Percentiles rank a stretch among this genome's conserved stretches.
Conservation (phyloP, 2,329 filamentous ascomycete species). For the Calonectria crousiana region DNA sequence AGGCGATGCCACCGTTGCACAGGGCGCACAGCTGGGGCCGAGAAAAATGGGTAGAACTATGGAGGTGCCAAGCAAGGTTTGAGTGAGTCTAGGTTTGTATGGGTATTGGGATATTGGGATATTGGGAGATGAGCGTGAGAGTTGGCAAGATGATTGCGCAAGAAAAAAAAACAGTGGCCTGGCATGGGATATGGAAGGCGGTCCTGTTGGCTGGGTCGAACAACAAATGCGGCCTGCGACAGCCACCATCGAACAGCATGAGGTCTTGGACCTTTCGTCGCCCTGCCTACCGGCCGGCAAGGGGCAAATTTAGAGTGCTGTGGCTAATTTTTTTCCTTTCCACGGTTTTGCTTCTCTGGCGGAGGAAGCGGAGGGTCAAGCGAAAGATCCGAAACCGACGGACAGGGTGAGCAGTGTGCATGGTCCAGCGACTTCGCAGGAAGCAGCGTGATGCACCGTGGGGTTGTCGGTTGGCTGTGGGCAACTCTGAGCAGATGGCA, state of each 20-base stretch:
- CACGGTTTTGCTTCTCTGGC: neutral
- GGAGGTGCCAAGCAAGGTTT: neutral
- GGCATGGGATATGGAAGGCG: neutral
- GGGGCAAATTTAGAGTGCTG: neutral
- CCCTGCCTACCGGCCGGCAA: constrained; percentile 16
- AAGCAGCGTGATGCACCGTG: constrained; percentile 33
- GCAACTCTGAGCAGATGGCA: constrained; percentile 25
- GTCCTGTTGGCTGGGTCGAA: neutral
- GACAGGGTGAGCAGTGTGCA: neutral
- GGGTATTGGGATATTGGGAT: neutral
- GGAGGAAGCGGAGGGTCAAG: neutral
- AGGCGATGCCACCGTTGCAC: constrained; percentile 7
- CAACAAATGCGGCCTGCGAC: neutral
- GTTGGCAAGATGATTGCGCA: neutral
- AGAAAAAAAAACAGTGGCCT: neutral
- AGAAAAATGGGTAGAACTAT: neutral
- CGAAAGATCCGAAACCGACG: constrained; percentile 21
- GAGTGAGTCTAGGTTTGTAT: neutral
- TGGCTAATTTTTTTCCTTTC: neutral
- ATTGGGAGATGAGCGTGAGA: neutral
- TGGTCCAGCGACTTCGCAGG: neutral
- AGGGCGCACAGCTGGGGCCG: constrained; percentile 1
- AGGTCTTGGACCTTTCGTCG: constrained; percentile 9
- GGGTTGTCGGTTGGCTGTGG: constrained; percentile 45
- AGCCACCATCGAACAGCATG: neutral